A percentile compares a stretch with the other conserved stretches of the same genome.
phyloP scores from a whole-genome alignment of 805 yeast species.

The Metschnikowia cerradonensis region DNA sequence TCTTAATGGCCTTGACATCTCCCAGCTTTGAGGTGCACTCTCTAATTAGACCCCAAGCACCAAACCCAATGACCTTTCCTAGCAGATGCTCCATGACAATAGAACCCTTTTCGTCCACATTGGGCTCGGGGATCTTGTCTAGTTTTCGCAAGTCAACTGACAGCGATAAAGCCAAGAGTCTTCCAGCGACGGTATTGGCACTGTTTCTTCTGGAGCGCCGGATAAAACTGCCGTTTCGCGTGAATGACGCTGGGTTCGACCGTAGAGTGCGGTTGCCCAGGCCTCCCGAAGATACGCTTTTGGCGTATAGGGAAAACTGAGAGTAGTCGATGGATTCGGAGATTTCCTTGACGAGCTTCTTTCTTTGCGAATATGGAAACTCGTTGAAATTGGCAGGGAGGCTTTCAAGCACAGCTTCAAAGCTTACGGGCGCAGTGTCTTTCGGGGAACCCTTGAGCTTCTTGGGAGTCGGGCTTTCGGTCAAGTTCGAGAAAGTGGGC shows the following conservation, averaged over 20 bases:
- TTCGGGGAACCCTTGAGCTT: slow-evolving; percentile 22
- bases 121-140: slow-evolving; percentile 25
- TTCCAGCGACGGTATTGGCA: slow-evolving; percentile 38
- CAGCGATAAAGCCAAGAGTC: slow-evolving; percentile 36
- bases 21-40: slow-evolving; percentile 50
- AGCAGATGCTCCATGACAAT: slow-evolving; percentile 56
- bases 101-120: slow-evolving; percentile 66
- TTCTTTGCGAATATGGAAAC: slow-evolving; percentile 59
- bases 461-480: slow-evolving; percentile 19
- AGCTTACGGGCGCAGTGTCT: slow-evolving; percentile 31
- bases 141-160: slow-evolving; percentile 32
- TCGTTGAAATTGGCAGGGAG: slow-evolving; percentile 43
- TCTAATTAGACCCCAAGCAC: slow-evolving; percentile 86
- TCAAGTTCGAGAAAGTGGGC: slow-evolving; percentile 7
- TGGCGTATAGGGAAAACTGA: slow-evolving; percentile 40
- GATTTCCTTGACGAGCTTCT: slow-evolving; percentile 38
- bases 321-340: slow-evolving; percentile 41
- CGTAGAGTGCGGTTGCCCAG: slow-evolving; percentile 20
- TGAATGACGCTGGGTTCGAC: slow-evolving; percentile 14
- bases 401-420: slow-evolving; percentile 37
- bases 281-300: slow-evolving; percentile 26
- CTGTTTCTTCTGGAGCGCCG: slow-evolving; percentile 31
- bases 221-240: slow-evolving; percentile 25
- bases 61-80: slow-evolving; percentile 78
- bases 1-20: slow-evolving; percentile 55